Base-by-base conservation (phyloP, 345 rosid genomes). In the Citrus australasica region DNA sequence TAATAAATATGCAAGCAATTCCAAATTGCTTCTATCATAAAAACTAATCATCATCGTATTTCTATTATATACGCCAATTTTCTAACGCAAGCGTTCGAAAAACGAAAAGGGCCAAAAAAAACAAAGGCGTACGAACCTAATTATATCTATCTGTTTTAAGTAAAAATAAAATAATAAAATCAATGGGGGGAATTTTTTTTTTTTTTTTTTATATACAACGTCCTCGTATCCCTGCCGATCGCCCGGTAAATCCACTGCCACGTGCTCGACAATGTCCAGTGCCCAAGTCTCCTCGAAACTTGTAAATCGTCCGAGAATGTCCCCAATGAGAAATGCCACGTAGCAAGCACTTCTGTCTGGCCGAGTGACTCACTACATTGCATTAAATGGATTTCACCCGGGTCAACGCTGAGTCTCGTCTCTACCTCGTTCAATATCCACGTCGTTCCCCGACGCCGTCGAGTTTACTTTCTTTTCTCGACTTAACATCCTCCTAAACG, bases 401-500 rank as follows among this genome's bases (percentile, higher is more conserved):
- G 37, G 71, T 67, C 24, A 61, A 16, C 48, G 53, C 77, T 16
- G 71, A 37, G 74, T 37, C 78, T 71, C 86, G 2, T 82, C 84
- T 21, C 71, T 79, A 7, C 92, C 93, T 71, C 78, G 74, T 58
- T 89, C 92, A 7, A 87, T 66, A 60, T 89, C 93, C 14, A 51
- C 53, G 82, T 89, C 93, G 46, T 40, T 83, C 22, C 77, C 87
- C 40, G 76, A 32, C 4, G 90, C 79, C 19, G 85, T 83, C 37
- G 76, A 32, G 17, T 61, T 80, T 9, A 72, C 83, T 83, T 88
- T 88, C 25, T 84, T 72, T 0, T 92, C 91, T 79, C 91, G 77
- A 33, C 89, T 89, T 28, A 92, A 11, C 65, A 92, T 88, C 79
- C 92, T 82, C 76, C 65, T 89, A 22, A 90, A 85, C 7, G 97